Conservation (phyloP, 306 rosid genomes). For the Hylodesmum podocarpum region DNA sequence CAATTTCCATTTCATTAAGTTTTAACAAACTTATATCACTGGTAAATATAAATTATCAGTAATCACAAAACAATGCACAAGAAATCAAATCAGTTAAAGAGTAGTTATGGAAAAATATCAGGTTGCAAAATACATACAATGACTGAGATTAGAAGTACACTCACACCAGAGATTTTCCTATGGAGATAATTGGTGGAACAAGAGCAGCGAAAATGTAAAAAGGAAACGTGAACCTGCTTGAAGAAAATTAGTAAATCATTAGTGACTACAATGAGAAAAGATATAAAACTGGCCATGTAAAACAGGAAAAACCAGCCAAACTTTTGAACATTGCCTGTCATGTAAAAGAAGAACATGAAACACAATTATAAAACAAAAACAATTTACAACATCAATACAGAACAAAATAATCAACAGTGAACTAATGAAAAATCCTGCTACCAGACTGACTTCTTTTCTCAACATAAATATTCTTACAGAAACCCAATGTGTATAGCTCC, state of each 20-base stretch:
- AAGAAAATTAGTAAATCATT: conserved; percentile 22
- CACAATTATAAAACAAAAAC: conserved; percentile 3
- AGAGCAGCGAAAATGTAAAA: conserved; percentile 43
- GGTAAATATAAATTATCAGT: too few species aligned
- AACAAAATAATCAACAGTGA: neutral
- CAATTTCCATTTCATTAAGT: neutral
- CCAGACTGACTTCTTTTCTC: neutral
- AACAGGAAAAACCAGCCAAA: conserved; percentile 72
- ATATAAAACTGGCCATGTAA: conserved; percentile 47
- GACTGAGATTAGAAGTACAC: conserved; percentile 27
- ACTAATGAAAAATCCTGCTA: neutral
- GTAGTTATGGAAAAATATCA: neutral
- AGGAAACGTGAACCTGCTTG: conserved; percentile 60
- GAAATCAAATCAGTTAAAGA: neutral
- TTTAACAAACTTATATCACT: neutral
- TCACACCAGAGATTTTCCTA: conserved; percentile 62
- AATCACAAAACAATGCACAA: neutral
- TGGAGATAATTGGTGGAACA: conserved; percentile 70
- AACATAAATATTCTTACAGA: neutral
- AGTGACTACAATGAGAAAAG: neutral
- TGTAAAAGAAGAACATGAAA: conserved; percentile 34
- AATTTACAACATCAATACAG: neutral
- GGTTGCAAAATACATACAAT: neutral
- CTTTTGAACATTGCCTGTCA: conserved; percentile 76
- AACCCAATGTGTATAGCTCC: too few species aligned